phyloP scores from a whole-genome alignment of 768 basidiomycete genomes.

The Pleurotus tuber-regium region DNA sequence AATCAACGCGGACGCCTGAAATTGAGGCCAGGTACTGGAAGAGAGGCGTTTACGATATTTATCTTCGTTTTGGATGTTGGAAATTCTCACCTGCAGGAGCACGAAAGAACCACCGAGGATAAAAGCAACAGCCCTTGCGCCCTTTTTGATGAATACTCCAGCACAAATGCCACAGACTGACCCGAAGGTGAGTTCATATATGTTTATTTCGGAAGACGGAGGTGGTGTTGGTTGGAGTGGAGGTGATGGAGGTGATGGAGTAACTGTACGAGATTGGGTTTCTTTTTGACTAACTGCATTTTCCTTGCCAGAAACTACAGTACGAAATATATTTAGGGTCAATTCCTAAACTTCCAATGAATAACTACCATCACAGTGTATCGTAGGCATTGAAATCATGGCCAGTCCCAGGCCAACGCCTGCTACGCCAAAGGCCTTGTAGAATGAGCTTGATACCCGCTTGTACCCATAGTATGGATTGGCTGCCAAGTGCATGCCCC shows the following conservation, averaged over 20 bases:
- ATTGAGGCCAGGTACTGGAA: conserved; percentile 75
- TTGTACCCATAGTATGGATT: too few species aligned
- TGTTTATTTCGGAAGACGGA: conserved; percentile 71
- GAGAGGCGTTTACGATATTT: neutral
- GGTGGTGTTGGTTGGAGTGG: conserved; percentile 55
- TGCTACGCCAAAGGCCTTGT: conserved; percentile 33
- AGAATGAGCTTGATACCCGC: conserved; percentile 9
- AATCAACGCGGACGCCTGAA: conserved; percentile 77
- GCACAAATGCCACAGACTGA: conserved; percentile 86
- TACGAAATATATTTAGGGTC: neutral
- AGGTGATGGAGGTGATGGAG: too few species aligned
- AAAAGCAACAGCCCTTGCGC: conserved; percentile 81
- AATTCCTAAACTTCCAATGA: conserved; percentile 5
- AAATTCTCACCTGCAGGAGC: conserved; percentile 71
- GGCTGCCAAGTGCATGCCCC: neutral
- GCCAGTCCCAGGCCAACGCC: conserved; percentile 46
- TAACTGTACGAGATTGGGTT: conserved; percentile 8
- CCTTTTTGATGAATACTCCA: conserved; percentile 94
- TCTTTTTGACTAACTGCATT: neutral
- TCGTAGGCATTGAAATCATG: conserved; percentile 27
- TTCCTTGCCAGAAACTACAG: conserved; percentile 9
- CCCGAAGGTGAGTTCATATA: conserved; percentile 85
- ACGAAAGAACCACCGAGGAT: conserved; percentile 89
- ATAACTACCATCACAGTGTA: conserved; percentile 55
- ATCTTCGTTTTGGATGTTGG: neutral